Conservation (phyloP, 257 asterid genomes). For the Coffea canephora region DNA sequence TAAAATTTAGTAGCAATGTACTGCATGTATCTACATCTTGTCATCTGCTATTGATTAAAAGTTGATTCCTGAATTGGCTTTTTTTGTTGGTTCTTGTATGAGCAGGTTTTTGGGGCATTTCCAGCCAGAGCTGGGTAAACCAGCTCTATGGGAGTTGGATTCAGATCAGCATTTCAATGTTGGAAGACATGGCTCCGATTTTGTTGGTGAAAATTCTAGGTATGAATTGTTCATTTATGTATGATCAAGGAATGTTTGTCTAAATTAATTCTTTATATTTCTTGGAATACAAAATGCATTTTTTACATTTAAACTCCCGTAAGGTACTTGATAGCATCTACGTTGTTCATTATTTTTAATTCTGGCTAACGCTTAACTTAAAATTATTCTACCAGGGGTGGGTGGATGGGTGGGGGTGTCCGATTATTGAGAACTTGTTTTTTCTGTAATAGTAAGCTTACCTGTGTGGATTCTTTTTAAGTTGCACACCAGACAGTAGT, state of each 20-base stretch:
- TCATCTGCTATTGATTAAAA: not conserved
- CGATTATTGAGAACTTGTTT: not conserved
- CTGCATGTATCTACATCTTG: not conserved
- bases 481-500: slow-evolving; percentile 1
- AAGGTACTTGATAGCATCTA: not conserved
- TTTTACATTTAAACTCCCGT: not conserved
- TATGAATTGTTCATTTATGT: slow-evolving; percentile 17
- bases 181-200: slow-evolving; percentile 55
- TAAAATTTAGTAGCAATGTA: not conserved
- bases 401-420: not conserved
- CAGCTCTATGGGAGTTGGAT: slow-evolving; percentile 88
- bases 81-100: slow-evolving; percentile 18
- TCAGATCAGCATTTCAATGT: slow-evolving; percentile 76
- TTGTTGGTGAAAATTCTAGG: slow-evolving; percentile 58
- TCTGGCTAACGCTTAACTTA: not conserved
- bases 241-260: too few species aligned
- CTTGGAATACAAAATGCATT: not conserved
- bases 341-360: slow-evolving; percentile 2
- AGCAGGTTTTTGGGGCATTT: slow-evolving; percentile 92
- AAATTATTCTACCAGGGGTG: not conserved
- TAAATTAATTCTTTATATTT: not conserved
- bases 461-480: not conserved
- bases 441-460: not conserved
- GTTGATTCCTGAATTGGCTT: not conserved
- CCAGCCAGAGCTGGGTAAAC: slow-evolving; percentile 81